Evolutionary conservation across 164 flowering plant genomes (phyloP), one percentile per base, ranked within the genome.

Genomic region (Dillenia suffruticosa): DNA sequence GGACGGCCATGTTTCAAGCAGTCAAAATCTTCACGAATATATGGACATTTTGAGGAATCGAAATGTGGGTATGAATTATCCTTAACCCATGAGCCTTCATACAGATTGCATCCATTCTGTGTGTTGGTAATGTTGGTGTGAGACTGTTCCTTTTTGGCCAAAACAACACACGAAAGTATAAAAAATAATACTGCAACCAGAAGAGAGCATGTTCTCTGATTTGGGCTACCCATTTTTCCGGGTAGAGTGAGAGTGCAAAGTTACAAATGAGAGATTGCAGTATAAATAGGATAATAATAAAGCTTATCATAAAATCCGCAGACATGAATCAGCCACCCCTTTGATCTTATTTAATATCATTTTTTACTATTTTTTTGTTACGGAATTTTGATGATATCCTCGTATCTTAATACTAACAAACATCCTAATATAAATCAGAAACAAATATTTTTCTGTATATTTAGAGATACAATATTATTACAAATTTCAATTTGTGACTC

Each of bases 1-100:
- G 72, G 70, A 3, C 78, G 58, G 1, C 78, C 74, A 22, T 74
- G 68, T 43, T 55, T 64, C 47, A 26, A 58, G 63, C 78, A 74
- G 22, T 65, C 63, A 58, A 70, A 74, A 17, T 65, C 63, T 1
- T 44, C 16, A 22, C 62, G 58, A 9, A 74, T 52, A 51, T 68
- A 74, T 0, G 74, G 72, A 56, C 76, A 72, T 1, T 45, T 13
- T 5, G 58, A 2, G 10, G 74, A 49, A n/a, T 74, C 62, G 32
- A 70, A 74, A 1, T 58, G 55, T 11, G 75, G 78, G n/a, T 68
- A 70, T 1, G 64, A 51, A 0, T 52, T 6, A 16, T 74, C 74
- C 12, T 13, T 10, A 3, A 74, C 67, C 77, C 77, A 74, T 50
- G 57, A 70, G 15, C 77, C 77, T 22, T 52, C 12, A 19, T 64